Conservation (phyloP, 148 eudicot genomes). For the Arctostaphylos glauca region DNA sequence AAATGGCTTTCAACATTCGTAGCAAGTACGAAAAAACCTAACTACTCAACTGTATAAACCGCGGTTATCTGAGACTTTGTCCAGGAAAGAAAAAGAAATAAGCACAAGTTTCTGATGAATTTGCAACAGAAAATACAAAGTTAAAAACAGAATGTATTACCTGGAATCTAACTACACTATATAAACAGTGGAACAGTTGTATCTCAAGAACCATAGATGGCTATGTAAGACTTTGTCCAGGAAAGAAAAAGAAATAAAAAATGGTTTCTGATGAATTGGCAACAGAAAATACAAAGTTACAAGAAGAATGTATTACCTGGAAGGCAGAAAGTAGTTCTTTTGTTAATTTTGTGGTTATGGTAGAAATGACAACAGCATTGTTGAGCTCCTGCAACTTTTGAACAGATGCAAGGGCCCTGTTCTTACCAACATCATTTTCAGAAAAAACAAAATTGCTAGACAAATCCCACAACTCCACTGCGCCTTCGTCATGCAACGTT, state of each 20-base stretch:
- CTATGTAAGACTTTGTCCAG: background rate
- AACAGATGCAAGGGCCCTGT: constrained; percentile 64
- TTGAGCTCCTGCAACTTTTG: constrained; percentile 71
- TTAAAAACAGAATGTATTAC: constrained; percentile 24
- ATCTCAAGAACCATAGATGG: no score
- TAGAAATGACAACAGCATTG: constrained; percentile 63
- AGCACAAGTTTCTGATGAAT: background rate
- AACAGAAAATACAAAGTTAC: background rate
- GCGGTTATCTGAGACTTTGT: background rate
- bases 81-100: background rate
- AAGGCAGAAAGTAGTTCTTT: constrained; percentile 60
- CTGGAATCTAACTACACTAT: constrained; percentile 52
- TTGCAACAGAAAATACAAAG: background rate
- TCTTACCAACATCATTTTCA: constrained; percentile 65
- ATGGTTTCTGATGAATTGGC: background rate
- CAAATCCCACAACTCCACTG: constrained; percentile 65
- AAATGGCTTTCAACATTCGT: constrained; percentile 2
- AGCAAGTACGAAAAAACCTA: background rate
- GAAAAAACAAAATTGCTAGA: constrained; percentile 68
- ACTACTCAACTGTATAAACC: background rate
- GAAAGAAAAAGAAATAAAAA: background rate
- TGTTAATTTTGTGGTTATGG: constrained; percentile 38
- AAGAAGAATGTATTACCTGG: constrained; percentile 39
- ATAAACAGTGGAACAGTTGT: no score
- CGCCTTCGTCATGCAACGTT: constrained; percentile 64